Evolutionary conservation across 352 stramenopile genomes (phyloP).

Genomic region (Phytophthora citricola): DNA sequence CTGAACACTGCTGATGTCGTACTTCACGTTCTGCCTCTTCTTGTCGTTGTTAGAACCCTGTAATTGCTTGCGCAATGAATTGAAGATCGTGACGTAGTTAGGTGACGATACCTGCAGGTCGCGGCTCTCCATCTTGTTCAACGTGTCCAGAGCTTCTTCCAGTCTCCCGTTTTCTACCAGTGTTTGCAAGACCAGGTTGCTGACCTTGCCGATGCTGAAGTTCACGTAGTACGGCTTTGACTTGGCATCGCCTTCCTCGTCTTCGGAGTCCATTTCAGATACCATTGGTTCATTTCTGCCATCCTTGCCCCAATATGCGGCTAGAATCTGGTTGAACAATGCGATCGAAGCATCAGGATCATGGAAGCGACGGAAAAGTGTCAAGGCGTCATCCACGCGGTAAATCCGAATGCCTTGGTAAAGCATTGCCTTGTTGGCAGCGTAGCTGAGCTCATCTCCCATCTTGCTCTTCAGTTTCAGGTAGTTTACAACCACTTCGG

Average conservation of each 20-base stretch:
- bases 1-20: conserved; percentile 49
- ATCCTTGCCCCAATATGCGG: conserved; percentile 42
- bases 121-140: conserved; percentile 44
- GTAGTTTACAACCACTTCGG: conserved; percentile 58
- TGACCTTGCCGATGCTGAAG: conserved; percentile 57
- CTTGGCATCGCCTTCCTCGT: conserved; percentile 9
- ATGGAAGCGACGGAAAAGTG: conserved; percentile 56
- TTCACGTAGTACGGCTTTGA: conserved; percentile 34
- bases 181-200: conserved; percentile 57
- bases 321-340: conserved; percentile 58
- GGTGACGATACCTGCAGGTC: conserved; percentile 36
- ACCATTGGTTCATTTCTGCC: conserved; percentile 1
- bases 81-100: conserved; percentile 61
- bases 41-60: conserved; percentile 21
- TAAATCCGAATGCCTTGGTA: conserved; percentile 57
- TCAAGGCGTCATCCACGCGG: conserved; percentile 48
- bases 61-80: conserved; percentile 50
- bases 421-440: conserved; percentile 60
- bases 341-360: conserved; percentile 45
- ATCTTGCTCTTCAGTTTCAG: conserved; percentile 37
- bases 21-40: conserved; percentile 37
- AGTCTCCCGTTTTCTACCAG: conserved; percentile 54
- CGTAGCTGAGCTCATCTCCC: conserved; percentile 58
- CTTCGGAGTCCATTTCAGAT: conserved; percentile 5
- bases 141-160: conserved; percentile 35